Base-by-base conservation (phyloP, 805 yeast genomes). In the Debaryomyces tyrocola region DNA sequence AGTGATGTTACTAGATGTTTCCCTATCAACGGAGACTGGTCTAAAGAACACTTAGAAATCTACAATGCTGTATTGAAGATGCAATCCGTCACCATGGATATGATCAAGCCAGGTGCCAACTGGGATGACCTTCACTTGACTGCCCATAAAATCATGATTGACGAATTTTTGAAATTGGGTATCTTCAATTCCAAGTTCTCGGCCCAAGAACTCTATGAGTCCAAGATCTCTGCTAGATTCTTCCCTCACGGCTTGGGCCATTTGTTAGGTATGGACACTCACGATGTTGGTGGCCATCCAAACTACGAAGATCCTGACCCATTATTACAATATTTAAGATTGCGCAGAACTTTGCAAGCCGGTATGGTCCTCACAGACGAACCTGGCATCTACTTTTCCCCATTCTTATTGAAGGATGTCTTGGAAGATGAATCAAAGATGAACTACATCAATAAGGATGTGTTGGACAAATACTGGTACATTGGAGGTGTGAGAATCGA, bases 401-500 rank as follows among this genome's bases (percentile, higher is more conserved):
- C 92, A 33, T 89, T 84, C 59, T 73, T 92, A 59, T 71, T 94
- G 40, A 82, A 85, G 42, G 82, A 85, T 28, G 79, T 80, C 8
- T 66, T 86, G 55, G 70, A 78, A 39, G 63, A 64, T 40, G 77
- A 77, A 33, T 58, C 61, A 3, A 79, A 80, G 55, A 51, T 67
- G 31, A 80, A 80, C 56, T 87, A 70, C 64, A 84, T 92, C 47
- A 75, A 90, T 57, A 63, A 66, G 52, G 82, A 79, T 0, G 82
- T 86, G 6, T 72, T 92, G 50, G 83, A 87, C 46, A 83, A 80
- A 58, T 92, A 90, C 66, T 80, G 86, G 85, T 80, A 85, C 54
- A 81, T 94, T 46, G 99, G 99, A n/a, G 99, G 99, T 38, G 97
- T 92, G 5, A 82, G 99, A 66, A 90, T 92, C 47, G 99, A 92